Conservation (phyloP, 768 basidiomycete genomes). For the Hypsizygus marmoreus region DNA sequence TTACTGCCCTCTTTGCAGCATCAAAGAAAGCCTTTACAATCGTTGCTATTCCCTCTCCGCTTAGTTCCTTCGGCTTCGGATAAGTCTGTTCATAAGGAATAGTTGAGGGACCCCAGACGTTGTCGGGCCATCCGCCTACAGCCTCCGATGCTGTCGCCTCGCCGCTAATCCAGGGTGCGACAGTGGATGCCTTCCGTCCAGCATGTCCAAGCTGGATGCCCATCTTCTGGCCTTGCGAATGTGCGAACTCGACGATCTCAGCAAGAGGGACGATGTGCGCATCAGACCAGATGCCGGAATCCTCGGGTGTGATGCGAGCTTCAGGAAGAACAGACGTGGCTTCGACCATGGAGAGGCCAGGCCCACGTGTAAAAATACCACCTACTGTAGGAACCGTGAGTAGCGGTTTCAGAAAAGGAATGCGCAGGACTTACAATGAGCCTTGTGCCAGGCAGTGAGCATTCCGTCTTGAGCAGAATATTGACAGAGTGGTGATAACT, state of each 20-base stretch:
- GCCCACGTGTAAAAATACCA: conserved; percentile 52
- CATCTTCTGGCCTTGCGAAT: conserved; percentile 67
- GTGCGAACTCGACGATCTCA: conserved; percentile 68
- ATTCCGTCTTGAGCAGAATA: conserved; percentile 59
- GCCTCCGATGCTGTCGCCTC: conserved; percentile 34
- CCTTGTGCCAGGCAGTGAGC: conserved; percentile 57
- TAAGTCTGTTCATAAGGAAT: conserved; percentile 45
- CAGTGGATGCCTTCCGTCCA: conserved; percentile 68
- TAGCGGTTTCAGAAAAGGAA: conserved; percentile 21
- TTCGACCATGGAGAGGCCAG: conserved; percentile 64
- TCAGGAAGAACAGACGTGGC: conserved; percentile 63
- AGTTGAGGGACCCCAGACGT: conserved; percentile 60
- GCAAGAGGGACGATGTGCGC: conserved; percentile 48
- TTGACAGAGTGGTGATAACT: conserved; percentile 62
- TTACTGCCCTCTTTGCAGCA: conserved; percentile 52
- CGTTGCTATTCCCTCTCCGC: conserved; percentile 54
- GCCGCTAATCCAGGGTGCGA: conserved; percentile 59
- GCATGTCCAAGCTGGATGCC: conserved; percentile 79
- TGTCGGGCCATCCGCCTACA: conserved; percentile 51
- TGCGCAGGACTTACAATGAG: conserved; percentile 53
- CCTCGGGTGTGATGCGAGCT: conserved; percentile 69
- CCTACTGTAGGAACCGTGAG: conserved; percentile 39
- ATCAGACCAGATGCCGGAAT: conserved; percentile 66
- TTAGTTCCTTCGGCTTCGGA: conserved; percentile 58
- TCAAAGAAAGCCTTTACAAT: conserved; percentile 58